Base-by-base conservation (phyloP, 2,329 filamentous ascomycete species). In the Colletotrichum sp. region DNA sequence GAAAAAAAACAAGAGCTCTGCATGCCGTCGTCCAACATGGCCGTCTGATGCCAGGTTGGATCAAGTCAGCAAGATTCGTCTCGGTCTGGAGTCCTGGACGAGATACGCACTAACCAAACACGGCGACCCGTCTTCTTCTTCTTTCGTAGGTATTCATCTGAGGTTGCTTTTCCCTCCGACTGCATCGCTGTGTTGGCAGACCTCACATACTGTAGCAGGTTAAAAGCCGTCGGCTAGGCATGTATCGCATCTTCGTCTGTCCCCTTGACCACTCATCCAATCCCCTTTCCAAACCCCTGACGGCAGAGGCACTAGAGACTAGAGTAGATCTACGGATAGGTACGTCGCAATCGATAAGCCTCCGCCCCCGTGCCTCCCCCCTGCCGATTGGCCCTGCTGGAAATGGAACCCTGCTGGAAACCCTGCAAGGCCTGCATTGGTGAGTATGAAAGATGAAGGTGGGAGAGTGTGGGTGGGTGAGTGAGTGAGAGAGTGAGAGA, bases 341-440 rank as follows among this genome's bases (percentile, higher is more conserved):
- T 8, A 59, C 64, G 70, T 65, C 57, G 64, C 59, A 65, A 68
- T 61, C 70, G 73, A 69, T 59, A 73, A 73, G 73, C 57, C 73
- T 65, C 73, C 70, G 57, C 64, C 73, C 70, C 44, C 70, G 57
- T 64, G 57, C 39, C 32, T 34, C 9, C 15, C 69, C 69, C 61
- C 63, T 71, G 60, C 73, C 72, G 69, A 68, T 64, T 73, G 73
- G 63, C 68, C 28, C 27, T 65, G 57, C n/a, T 52, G 34, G 19
- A 61, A 61, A 61, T 30, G 55, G 27, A 60, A 65, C 70, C 73
- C 70, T 73, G 73, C 64, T 16, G 34, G 61, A 36, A 22, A 27
- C 32, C 34, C 22, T 59, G 55, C 25, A 27, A 59, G 15, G 27
- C 27, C 25, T 59, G 27, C 55, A 59, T 27, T 59, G 55, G 55